These are phyloP conservation scores for Umbellularia californica DNA, from an alignment of 164 flowering plant species.

Conservation along the genomic window DNA sequence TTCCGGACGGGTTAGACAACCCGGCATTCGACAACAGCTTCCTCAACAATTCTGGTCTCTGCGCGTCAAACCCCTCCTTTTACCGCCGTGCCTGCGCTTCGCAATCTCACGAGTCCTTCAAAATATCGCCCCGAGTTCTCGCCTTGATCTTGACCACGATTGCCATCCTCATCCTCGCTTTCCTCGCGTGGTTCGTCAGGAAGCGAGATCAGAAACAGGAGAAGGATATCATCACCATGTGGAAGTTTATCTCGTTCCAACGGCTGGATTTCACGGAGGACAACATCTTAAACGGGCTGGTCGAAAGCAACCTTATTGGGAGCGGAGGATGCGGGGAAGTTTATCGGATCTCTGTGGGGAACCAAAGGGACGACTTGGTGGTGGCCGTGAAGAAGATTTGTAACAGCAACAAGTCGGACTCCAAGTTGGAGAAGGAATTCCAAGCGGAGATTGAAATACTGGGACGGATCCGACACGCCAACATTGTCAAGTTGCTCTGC, in stretches of 20 bases:
- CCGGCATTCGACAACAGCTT: slow-evolving; percentile 53
- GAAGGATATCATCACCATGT: slow-evolving; percentile 24
- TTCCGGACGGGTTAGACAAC: slow-evolving; percentile 50
- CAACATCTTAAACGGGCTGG: slow-evolving; percentile 44
- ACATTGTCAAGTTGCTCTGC: slow-evolving; percentile 76
- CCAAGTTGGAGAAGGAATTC: slow-evolving; percentile 54
- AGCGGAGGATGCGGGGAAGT: slow-evolving; percentile 84
- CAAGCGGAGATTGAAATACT: slow-evolving; percentile 64
- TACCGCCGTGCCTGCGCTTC: too few species aligned
- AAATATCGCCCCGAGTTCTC: slow-evolving; percentile 25
- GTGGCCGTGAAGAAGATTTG: slow-evolving; percentile 82
- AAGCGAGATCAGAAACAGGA: background rate
- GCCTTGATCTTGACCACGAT: slow-evolving; percentile 29
- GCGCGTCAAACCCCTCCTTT: slow-evolving; percentile 23
- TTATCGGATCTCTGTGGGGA: slow-evolving; percentile 32
- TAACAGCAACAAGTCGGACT: slow-evolving; percentile 35
- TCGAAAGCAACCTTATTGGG: slow-evolving; percentile 58
- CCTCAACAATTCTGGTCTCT: slow-evolving; percentile 57
- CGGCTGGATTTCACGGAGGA: slow-evolving; percentile 53
- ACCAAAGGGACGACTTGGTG: slow-evolving; percentile 23
- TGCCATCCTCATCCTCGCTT: slow-evolving; percentile 9
- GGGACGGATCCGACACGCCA: slow-evolving; percentile 63
- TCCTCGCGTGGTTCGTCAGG: slow-evolving; percentile 17
- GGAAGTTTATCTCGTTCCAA: slow-evolving; percentile 79
- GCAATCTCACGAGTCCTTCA: slow-evolving; percentile 3